phyloP scores from a whole-genome alignment of 257 asterid genomes.

The Prunella vulgaris region DNA sequence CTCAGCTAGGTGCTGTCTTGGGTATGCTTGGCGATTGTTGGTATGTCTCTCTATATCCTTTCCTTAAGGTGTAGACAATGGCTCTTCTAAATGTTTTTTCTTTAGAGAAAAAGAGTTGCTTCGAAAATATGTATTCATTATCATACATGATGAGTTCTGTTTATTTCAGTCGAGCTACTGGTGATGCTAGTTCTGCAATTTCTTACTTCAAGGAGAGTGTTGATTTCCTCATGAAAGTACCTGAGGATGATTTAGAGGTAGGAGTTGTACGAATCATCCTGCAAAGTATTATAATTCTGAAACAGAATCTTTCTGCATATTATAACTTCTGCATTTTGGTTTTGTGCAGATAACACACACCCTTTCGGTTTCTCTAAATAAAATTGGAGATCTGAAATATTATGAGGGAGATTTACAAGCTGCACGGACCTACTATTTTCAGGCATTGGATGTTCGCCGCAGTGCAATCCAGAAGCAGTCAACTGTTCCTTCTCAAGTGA shows the following conservation, averaged over 20 bases:
- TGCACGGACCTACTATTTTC: conserved; percentile 67
- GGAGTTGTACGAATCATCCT: neutral
- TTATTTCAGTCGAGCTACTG: conserved; percentile 69
- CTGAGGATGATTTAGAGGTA: conserved; percentile 81
- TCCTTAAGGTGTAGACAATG: neutral
- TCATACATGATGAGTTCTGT: neutral
- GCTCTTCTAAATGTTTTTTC: neutral
- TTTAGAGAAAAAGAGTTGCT: neutral
- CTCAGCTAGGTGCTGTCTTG: conserved; percentile 94
- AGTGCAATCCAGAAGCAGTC: conserved; percentile 49
- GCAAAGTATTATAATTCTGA: neutral
- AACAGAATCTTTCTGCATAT: neutral
- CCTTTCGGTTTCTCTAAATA: conserved; percentile 88
- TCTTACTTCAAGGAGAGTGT: conserved; percentile 86
- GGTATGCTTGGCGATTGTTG: conserved; percentile 99
- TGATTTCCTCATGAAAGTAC: conserved; percentile 64
- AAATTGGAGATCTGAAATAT: conserved; percentile 92
- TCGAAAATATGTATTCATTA: neutral
- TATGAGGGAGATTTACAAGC: conserved; percentile 80
- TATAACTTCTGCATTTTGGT: conserved; percentile 13
- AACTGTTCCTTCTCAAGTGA: conserved; percentile 68
- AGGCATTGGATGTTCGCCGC: conserved; percentile 88
- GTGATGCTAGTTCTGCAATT: conserved; percentile 78
- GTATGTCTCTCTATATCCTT: conserved; percentile 35
- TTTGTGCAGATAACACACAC: conserved; percentile 70